These are phyloP conservation scores for Diospyros lotus DNA, from an alignment of 148 eudicot species.

Conservation along the genomic window DNA sequence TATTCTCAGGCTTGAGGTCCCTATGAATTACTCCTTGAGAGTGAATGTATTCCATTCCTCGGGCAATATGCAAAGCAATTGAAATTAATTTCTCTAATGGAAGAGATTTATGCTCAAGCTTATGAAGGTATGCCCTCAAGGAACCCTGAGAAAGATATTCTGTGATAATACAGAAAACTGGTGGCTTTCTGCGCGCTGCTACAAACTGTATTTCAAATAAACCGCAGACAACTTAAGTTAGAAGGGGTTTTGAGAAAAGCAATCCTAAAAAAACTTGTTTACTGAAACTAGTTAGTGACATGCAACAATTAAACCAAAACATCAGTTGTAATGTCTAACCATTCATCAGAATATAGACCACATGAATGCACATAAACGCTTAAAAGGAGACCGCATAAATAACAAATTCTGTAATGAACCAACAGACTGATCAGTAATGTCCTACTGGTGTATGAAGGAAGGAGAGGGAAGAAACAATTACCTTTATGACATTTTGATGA, in stretches of 20 bases:
- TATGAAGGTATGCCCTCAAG: slow-evolving; percentile 77
- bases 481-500: slow-evolving; percentile 86
- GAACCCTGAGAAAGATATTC: slow-evolving; percentile 85
- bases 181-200: slow-evolving; percentile 80
- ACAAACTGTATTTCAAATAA: slow-evolving; percentile 47
- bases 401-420: too few species aligned
- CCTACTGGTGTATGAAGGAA: neutral
- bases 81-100: slow-evolving; percentile 50
- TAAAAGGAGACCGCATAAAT: neutral
- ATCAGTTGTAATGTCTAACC: too few species aligned
- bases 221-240: neutral
- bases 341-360: neutral
- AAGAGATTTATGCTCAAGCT: slow-evolving; percentile 61
- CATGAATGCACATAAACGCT: neutral
- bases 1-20: slow-evolving; percentile 88
- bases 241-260: neutral
- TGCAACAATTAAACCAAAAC: too few species aligned
- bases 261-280: too few species aligned
- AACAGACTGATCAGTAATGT: neutral
- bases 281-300: too few species aligned
- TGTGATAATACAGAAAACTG: slow-evolving; percentile 65
- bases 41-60: slow-evolving; percentile 88
- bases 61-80: slow-evolving; percentile 72
- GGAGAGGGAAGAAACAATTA: slow-evolving; percentile 16
- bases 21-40: slow-evolving; percentile 91